A percentile compares a stretch with the other conserved stretches of the same genome.
These are phyloP conservation scores for Quaeritorhiza haematococci DNA, from an alignment of 371 early-diverging fungal genomes.

Conservation along the genomic window DNA sequence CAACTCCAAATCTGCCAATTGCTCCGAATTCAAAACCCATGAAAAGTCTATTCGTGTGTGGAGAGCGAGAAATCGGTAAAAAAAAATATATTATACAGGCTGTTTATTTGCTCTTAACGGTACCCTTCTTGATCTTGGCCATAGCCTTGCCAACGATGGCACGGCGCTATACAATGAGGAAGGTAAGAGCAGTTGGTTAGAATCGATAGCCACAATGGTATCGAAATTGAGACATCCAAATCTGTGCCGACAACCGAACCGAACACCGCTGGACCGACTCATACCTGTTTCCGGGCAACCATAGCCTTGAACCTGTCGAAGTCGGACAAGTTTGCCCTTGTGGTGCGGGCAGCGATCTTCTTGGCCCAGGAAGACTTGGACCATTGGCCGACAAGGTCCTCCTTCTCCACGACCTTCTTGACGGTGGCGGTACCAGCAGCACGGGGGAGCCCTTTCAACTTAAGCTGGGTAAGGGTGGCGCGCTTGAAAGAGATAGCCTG, in stretches of 20 bases:
- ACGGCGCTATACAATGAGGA: constrained; percentile 12
- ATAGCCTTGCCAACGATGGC: constrained; percentile 33
- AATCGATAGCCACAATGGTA: not conserved
- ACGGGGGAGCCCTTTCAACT: constrained; percentile 81
- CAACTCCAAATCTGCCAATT: too few relatives aligned
- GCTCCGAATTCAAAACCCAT: too few relatives aligned
- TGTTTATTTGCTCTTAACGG: not conserved
- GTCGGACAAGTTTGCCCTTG: constrained; percentile 78
- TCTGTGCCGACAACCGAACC: not conserved
- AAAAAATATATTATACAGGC: too few relatives aligned
- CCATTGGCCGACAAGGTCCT: constrained; percentile 75
- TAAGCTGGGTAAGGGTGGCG: constrained; percentile 81
- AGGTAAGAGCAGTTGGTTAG: not conserved
- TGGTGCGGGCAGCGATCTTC: constrained; percentile 78
- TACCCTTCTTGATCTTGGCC: constrained; percentile 34
- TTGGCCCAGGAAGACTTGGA: constrained; percentile 87
- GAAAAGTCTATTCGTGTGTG: too few relatives aligned
- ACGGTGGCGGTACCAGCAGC: constrained; percentile 69
- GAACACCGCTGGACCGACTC: not conserved
- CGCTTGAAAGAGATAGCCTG: constrained; percentile 82
- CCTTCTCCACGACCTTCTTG: constrained; percentile 77
- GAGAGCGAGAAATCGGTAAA: too few relatives aligned
- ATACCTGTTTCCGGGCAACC: constrained; percentile 37
- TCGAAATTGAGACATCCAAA: not conserved
- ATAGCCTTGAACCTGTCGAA: constrained; percentile 96